A percentile compares a stretch with the other conserved stretches of the same genome.
phyloP scores from a whole-genome alignment of 352 stramenopile species.

The Phytophthora parvispora region DNA sequence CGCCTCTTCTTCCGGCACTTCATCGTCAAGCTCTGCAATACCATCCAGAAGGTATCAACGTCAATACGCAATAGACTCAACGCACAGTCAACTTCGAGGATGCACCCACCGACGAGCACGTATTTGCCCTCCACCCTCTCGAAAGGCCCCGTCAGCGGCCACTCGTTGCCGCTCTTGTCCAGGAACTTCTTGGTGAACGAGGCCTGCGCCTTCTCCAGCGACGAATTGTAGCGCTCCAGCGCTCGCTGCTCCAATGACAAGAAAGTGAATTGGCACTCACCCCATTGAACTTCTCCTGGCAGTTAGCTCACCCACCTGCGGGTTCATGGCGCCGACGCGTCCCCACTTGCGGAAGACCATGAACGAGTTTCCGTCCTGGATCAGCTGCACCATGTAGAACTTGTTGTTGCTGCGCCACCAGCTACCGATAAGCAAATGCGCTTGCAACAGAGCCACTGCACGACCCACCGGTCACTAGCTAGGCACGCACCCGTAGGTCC shows the following conservation, averaged over 20 bases:
- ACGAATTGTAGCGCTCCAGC: constrained; percentile 47
- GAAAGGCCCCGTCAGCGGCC: constrained; percentile 58
- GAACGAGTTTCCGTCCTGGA: constrained; percentile 52
- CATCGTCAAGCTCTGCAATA: constrained; percentile 40
- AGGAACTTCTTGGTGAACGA: constrained; percentile 75
- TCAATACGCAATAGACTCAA: no score
- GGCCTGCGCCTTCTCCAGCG: constrained; percentile 59
- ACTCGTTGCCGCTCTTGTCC: constrained; percentile 75
- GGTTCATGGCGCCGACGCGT: constrained; percentile 72
- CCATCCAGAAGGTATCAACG: no score
- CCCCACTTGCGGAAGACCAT: constrained; percentile 80
- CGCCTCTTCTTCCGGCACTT: constrained; percentile 52
- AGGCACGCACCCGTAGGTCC: constrained; percentile 49
- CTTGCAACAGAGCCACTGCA: not conserved
- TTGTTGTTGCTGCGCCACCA: constrained; percentile 66
- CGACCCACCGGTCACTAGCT: not conserved
- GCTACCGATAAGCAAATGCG: not conserved
- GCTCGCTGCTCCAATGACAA: constrained; percentile 20
- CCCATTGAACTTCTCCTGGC: not conserved
- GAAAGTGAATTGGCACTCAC: not conserved
- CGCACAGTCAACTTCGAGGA: no score
- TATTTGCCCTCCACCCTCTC: constrained; percentile 65
- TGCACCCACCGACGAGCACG: constrained; percentile 76
- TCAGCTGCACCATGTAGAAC: constrained; percentile 81
- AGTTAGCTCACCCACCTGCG: constrained; percentile 39